Evolutionary conservation across 139 green algal species (phyloP).

Genomic region (Eudorina sp.): DNA sequence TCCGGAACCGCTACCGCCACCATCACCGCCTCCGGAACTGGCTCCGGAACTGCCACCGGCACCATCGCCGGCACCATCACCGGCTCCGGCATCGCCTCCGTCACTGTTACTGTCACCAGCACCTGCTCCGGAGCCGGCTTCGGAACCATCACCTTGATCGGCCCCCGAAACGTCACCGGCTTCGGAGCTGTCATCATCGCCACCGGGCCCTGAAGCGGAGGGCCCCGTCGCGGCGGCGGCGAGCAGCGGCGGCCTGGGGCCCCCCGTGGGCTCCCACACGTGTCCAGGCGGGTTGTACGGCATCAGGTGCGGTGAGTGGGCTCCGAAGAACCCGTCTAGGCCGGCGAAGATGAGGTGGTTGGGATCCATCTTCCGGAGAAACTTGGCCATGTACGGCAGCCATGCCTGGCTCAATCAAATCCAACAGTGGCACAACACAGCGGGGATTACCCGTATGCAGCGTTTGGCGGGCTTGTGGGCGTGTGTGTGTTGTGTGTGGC

Average conservation of each 20-base stretch:
- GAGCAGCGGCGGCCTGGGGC: not conserved
- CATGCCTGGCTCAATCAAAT: conserved; percentile 50
- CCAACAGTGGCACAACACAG: too few relatives aligned
- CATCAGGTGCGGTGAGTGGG: conserved; percentile 51
- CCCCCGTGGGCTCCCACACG: not conserved
- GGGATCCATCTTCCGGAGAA: conserved; percentile 50
- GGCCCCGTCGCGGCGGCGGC: not conserved
- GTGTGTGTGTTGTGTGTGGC: too few relatives aligned
- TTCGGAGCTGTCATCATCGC: too few relatives aligned
- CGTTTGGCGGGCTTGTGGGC: too few relatives aligned
- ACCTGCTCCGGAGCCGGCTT: not conserved
- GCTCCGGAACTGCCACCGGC: not conserved
- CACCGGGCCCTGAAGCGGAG: too few relatives aligned
- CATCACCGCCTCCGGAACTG: too few relatives aligned
- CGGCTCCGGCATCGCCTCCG: not conserved
- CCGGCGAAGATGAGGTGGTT: conserved; percentile 44
- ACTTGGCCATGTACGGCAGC: conserved; percentile 57
- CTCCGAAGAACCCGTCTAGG: conserved; percentile 52
- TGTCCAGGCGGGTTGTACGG: conserved; percentile 48
- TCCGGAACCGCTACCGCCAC: not conserved
- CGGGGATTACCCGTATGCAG: too few relatives aligned
- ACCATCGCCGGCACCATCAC: not conserved
- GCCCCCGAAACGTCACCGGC: too few relatives aligned
- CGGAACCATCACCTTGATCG: not conserved
- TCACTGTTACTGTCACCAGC: not conserved